Evolutionary conservation across 441 rosid species (phyloP).

Genomic region (Arabidopsis lyrata): DNA sequence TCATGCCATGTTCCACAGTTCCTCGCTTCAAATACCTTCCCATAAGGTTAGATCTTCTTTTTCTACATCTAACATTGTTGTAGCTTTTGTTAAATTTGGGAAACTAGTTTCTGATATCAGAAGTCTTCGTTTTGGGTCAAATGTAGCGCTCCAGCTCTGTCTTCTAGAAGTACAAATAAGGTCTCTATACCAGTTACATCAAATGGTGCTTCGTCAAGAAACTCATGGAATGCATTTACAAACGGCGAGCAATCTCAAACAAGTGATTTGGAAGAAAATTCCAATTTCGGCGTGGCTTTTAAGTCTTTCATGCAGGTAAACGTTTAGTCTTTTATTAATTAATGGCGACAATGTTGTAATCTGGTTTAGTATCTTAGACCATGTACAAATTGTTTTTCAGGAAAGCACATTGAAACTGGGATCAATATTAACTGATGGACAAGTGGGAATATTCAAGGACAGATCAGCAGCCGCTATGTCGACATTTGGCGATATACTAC

Average conservation of each 20-base stretch:
- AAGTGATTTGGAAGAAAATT: constrained; percentile 66
- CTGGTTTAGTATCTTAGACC: constrained; percentile 12
- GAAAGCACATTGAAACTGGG: constrained; percentile 97
- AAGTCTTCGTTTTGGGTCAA: constrained; percentile 20
- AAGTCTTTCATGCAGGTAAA: constrained; percentile 96
- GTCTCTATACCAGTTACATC: constrained; percentile 56
- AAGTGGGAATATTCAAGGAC: constrained; percentile 97
- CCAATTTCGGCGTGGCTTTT: constrained; percentile 82
- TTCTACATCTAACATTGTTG: constrained; percentile 13
- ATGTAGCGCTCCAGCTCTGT: constrained; percentile 84
- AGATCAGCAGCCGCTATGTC: constrained; percentile 97
- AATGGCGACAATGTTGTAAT: neutral
- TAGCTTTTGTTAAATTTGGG: constrained; percentile 16
- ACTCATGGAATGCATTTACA: constrained; percentile 69
- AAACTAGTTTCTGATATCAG: constrained; percentile 30
- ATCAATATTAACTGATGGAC: constrained; percentile 92
- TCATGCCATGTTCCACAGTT: constrained; percentile 90
- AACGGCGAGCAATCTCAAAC: constrained; percentile 72
- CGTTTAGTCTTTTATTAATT: neutral
- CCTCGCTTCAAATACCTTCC: constrained; percentile 99
- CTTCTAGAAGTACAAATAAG: constrained; percentile 71
- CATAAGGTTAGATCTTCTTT: constrained; percentile 62
- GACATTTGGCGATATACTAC: constrained; percentile 94
- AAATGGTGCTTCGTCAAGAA: constrained; percentile 63
- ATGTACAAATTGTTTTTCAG: constrained; percentile 48